These are phyloP conservation scores for Mesembryanthemum crystallinum DNA, from an alignment of 148 eudicot species.

Conservation along the genomic window DNA sequence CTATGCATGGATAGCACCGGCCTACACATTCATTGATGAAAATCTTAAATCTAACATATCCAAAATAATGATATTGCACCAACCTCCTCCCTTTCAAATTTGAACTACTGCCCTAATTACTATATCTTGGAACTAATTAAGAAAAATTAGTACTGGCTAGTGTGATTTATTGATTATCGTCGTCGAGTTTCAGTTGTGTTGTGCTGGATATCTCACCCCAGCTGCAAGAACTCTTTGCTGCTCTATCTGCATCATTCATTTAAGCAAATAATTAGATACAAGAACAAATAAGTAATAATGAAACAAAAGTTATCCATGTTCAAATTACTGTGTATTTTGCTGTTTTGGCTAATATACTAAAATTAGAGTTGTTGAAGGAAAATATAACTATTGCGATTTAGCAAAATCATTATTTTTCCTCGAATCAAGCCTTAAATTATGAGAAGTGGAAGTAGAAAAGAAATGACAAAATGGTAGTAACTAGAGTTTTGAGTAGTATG, in stretches of 20 bases:
- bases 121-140: neutral
- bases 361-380: too few species aligned
- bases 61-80: neutral
- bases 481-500: neutral
- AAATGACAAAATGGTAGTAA: neutral
- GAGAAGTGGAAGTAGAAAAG: neutral
- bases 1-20: too few species aligned
- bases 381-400: too few species aligned
- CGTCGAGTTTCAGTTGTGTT: slow-evolving; percentile 27
- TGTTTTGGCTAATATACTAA: too few species aligned
- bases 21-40: too few species aligned
- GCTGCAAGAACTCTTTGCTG: slow-evolving; percentile 77
- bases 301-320: too few species aligned
- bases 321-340: too few species aligned
- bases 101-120: too few species aligned
- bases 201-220: slow-evolving; percentile 66
- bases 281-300: neutral
- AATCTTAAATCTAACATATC: too few species aligned
- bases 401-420: too few species aligned
- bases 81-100: too few species aligned
- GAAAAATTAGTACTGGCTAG: neutral
- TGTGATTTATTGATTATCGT: neutral
- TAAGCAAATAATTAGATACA: neutral
- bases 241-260: slow-evolving; percentile 62
- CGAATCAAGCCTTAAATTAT: too few species aligned